These are phyloP conservation scores for Mrakia hoshinonis DNA, from an alignment of 768 basidiomycete species.

Conservation along the genomic window DNA sequence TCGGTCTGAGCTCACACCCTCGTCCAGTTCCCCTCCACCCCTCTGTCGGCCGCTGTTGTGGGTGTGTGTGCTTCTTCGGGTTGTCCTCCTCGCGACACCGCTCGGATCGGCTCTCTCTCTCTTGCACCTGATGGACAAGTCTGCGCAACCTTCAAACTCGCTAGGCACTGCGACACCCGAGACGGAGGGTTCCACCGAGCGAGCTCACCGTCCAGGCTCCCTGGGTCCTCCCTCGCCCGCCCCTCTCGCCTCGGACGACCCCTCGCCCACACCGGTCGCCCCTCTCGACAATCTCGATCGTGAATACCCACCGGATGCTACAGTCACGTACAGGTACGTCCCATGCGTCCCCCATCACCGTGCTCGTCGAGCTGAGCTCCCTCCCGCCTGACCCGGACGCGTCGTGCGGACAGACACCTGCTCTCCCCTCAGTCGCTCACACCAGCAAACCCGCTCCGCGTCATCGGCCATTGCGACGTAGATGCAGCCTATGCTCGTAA, in stretches of 20 bases:
- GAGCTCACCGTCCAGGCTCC: too few species aligned
- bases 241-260: background rate
- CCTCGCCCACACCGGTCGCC: background rate
- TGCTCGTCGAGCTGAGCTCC: background rate
- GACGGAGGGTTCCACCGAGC: too few species aligned
- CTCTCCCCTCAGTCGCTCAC: conserved; percentile 17
- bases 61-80: too few species aligned
- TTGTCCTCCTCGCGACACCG: too few species aligned
- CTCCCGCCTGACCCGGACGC: background rate
- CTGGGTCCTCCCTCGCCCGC: background rate
- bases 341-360: background rate
- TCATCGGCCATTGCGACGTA: conserved; percentile 74
- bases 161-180: too few species aligned
- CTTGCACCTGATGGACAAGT: too few species aligned
- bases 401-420: conserved; percentile 11
- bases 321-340: conserved; percentile 19
- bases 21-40: too few species aligned
- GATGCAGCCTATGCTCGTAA: conserved; percentile 47
- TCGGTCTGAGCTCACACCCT: too few species aligned
- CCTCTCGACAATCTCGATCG: conserved; percentile 6
- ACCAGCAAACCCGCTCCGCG: conserved; percentile 22
- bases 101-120: too few species aligned
- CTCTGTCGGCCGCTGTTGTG: too few species aligned
- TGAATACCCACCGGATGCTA: conserved; percentile 8
- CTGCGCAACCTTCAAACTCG: too few species aligned